These are phyloP conservation scores for Trichoderma reesei DNA, from an alignment of 495 filamentous ascomycete genomes.

Conservation along the genomic window DNA sequence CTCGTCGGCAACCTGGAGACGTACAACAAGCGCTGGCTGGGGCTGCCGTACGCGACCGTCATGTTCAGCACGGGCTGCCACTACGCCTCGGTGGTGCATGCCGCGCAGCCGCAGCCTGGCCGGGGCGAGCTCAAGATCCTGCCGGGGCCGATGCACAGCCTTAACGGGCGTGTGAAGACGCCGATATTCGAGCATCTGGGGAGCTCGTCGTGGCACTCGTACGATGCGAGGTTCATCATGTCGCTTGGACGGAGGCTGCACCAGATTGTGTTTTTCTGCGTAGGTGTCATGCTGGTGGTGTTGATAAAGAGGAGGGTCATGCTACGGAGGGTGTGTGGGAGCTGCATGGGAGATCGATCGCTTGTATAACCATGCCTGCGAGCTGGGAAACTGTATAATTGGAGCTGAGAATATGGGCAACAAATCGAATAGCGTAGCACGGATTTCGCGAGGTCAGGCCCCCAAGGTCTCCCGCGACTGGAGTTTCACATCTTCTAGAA, in stretches of 20 bases:
- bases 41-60: conserved; percentile 31
- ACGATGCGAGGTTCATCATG: conserved; percentile 28
- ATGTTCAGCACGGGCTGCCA: conserved; percentile 39
- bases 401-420: too few species aligned
- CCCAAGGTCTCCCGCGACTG: too few species aligned
- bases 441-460: too few species aligned
- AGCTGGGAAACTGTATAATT: too few species aligned
- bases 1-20: conserved; percentile 23
- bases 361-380: too few species aligned
- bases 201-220: conserved; percentile 38
- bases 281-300: background rate
- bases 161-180: conserved; percentile 35
- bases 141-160: conserved; percentile 30
- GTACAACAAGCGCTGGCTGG: conserved; percentile 31
- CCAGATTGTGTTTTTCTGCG: conserved; percentile 3
- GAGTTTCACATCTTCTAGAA: too few species aligned
- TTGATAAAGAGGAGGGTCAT: background rate
- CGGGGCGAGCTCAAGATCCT: conserved; percentile 29
- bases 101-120: conserved; percentile 23
- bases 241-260: conserved; percentile 14
- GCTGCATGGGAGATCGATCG: background rate
- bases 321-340: background rate
- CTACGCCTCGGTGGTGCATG: conserved; percentile 33
- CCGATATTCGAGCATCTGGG: conserved; percentile 36
- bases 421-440: too few species aligned